Evolutionary conservation across 2,329 filamentous ascomycete genomes (phyloP), one percentile per base, ranked within the genome.

Genomic region (Zymoseptoria crescenta): DNA sequence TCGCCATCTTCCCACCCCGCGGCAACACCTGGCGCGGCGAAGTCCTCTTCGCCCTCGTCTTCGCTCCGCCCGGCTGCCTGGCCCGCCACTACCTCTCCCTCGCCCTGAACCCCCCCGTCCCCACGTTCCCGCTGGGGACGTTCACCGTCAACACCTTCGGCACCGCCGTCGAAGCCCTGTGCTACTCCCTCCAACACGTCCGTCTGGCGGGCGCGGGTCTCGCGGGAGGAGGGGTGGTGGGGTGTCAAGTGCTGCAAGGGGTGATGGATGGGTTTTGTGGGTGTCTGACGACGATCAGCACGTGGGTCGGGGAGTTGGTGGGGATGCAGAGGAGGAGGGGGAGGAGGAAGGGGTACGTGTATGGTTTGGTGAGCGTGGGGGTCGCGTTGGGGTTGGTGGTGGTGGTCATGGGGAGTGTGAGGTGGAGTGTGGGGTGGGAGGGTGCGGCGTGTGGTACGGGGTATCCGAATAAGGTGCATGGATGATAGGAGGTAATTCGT

Each of bases 81-180:
- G 70, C 81, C 0, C 83, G 93, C 3, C 96, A 89, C 75, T 92
- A 91, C 70, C 73, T 83, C 1, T 88, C 88, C 0, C 70, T 88
- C 6, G 73, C 77, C 24, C 80, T 96, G n/a, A 96, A 96, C 67
- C 77, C 81, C 0, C 78, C 83, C 20, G 65, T 84, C 0, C 73
- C 84, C 0, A 76, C 80, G 0, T 96, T 96, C 65, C 93, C 93
- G 0, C 73, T 96, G 0, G 93, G 93, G 2, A 97, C 93, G 0
- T 96, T 96, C 67, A 75, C 77, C 0, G 90, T 88, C 28, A 97
- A 97, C 68, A 78, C 95, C 4, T 72, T 87, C 13, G 93, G 92
- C 4, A 91, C 89, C 0, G 81, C 81, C 0, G 74, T 96, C 16
- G 73, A 95, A 54, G 91, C 84, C 13, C 86, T 91, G 80, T 82